These are phyloP conservation scores for Annona cherimola DNA, from an alignment of 164 flowering plant genomes.

Conservation along the genomic window DNA sequence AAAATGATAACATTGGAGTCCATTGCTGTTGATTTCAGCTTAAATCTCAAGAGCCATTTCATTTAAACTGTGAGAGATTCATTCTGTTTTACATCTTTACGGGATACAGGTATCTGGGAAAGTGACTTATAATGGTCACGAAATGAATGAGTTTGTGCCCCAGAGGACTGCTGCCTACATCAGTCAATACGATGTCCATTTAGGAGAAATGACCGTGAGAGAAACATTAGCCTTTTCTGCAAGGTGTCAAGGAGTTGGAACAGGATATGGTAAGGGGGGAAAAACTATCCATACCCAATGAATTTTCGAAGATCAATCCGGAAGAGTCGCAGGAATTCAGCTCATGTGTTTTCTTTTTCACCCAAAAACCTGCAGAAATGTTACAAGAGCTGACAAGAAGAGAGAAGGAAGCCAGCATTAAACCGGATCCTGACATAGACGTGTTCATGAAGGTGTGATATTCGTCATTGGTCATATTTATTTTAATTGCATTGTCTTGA, in stretches of 20 bases:
- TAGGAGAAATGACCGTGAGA: conserved; percentile 54
- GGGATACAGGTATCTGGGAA: conserved; percentile 36
- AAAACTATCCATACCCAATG: background rate
- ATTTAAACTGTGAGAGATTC: conserved; percentile 24
- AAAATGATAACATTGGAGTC: background rate
- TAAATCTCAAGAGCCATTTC: background rate
- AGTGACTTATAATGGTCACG: conserved; percentile 64
- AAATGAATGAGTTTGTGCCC: conserved; percentile 57
- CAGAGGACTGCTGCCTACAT: conserved; percentile 57
- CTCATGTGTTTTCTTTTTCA: background rate
- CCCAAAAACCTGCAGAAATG: conserved; percentile 38
- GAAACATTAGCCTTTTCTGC: conserved; percentile 54
- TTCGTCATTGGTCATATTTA: no score
- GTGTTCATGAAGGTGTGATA: conserved; percentile 58
- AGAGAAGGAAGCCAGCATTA: conserved; percentile 55
- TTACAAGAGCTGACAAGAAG: conserved; percentile 58
- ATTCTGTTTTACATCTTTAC: conserved; percentile 10
- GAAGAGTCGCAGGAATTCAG: background rate
- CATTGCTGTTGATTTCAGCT: background rate
- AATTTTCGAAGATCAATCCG: background rate
- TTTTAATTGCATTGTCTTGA: no score
- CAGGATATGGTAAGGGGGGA: conserved; percentile 31
- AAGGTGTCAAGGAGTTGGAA: conserved; percentile 58
- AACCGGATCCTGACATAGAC: conserved; percentile 64
- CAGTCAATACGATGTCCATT: conserved; percentile 52